A percentile compares a stretch with the other conserved stretches of the same genome.
These are phyloP conservation scores for Trichoderma gracile DNA, from an alignment of 2,329 filamentous ascomycete genomes.

Conservation along the genomic window DNA sequence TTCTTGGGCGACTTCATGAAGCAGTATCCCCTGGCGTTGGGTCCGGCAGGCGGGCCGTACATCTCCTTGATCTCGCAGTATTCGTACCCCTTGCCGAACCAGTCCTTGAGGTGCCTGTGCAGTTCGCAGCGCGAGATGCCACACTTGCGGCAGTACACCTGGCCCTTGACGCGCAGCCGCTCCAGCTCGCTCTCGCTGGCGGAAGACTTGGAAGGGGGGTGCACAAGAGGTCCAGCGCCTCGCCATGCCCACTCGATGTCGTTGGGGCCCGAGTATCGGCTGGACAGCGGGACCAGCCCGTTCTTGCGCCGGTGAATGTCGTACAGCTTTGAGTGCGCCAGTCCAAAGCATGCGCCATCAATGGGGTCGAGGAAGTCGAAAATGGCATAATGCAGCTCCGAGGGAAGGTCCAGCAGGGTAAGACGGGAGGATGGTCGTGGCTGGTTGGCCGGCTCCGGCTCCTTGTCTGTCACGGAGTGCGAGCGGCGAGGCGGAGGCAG, in stretches of 20 bases:
- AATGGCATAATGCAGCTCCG: constrained; percentile 61
- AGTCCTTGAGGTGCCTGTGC: constrained; percentile 61
- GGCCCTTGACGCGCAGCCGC: constrained; percentile 55
- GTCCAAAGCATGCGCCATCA: constrained; percentile 62
- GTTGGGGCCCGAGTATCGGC: constrained; percentile 61
- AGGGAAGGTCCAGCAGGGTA: constrained; percentile 54
- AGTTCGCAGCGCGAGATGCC: constrained; percentile 62
- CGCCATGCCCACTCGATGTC: constrained; percentile 66
- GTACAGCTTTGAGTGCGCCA: constrained; percentile 60
- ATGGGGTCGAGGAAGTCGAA: constrained; percentile 65
- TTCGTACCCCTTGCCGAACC: constrained; percentile 58
- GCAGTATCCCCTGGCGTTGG: constrained; percentile 53
- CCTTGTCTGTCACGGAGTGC: constrained; percentile 62
- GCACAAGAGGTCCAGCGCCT: constrained; percentile 50
- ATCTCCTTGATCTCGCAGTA: constrained; percentile 62
- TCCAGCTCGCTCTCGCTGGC: constrained; percentile 39
- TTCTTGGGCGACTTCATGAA: constrained; percentile 62
- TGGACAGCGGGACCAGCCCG: constrained; percentile 56
- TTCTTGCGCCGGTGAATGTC: constrained; percentile 58
- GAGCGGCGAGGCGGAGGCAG: constrained; percentile 55
- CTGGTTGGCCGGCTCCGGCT: constrained; percentile 53
- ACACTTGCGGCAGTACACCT: constrained; percentile 64
- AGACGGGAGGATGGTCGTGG: constrained; percentile 50
- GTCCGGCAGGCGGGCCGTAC: constrained; percentile 52
- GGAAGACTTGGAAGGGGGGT: constrained; percentile 30